Evolutionary conservation across 306 rosid species (phyloP), one percentile per base, ranked within the genome.

Genomic region (Corylus heterophylla): DNA sequence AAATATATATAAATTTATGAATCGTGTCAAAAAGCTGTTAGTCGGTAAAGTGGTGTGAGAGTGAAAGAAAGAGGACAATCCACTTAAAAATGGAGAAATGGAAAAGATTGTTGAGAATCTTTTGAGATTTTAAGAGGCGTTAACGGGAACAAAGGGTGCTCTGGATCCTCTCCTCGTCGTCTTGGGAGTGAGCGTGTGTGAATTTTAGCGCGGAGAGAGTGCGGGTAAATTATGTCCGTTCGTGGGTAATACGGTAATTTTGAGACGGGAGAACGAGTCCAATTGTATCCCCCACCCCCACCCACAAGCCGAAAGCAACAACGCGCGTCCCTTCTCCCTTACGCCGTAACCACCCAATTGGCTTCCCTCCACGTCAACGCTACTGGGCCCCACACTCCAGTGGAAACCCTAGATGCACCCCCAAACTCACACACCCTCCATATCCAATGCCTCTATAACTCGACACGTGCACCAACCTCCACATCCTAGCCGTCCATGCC

Each of bases 351-450:
- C 12, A 39, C 80, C 80, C 80, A 63, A 63, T 73, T 59, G 81
- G 75, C 79, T 39, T 74, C 64, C 17, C 1, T 12, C 83, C 90
- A 88, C 86, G 91, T 92, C 94, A 86, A 64, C 92, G 54, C 12
- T 0, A 0, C 35, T 14, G 85, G 86, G 71, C 77, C 93, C 84
- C 62, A 50, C 74, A 13, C 3, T 56, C 72, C 35, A 4, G 12
- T 76, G 77, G 79, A 89, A 86, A 81, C 89, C 88, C 89, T 78
- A 90, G 86, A 90, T 90, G 88, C 90, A 83, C 78, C 84, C 66
- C 83, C 78, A 88, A 88, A 89, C 86, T 69, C 68, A 73, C 13
- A 63, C 44, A 3, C 13, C 47, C 2, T 74, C 77, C 75, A 87
- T 86, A 87, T 78, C 87, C 7, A 29, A 85, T 77, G 82, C 20